These are phyloP conservation scores for Chalciporus sphaerocephalus DNA, from an alignment of 768 basidiomycete genomes.

Conservation along the genomic window DNA sequence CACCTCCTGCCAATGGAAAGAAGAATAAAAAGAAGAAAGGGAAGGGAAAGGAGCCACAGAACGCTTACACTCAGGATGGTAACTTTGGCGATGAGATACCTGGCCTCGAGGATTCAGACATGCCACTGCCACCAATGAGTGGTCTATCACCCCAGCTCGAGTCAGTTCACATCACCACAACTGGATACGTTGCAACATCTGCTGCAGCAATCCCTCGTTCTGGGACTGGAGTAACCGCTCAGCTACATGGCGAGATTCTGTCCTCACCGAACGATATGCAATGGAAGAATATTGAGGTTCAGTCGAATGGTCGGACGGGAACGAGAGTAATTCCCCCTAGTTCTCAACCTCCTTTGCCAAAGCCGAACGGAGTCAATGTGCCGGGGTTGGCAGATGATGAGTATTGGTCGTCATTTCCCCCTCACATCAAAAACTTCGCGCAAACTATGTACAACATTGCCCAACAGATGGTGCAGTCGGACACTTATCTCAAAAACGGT, in stretches of 20 bases:
- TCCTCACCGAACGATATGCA: slow-evolving; percentile 61
- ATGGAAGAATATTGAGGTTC: slow-evolving; percentile 37
- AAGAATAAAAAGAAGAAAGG: slow-evolving; percentile 46
- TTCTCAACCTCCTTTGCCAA: slow-evolving; percentile 20
- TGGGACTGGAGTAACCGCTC: slow-evolving; percentile 30
- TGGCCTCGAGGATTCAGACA: slow-evolving; percentile 20
- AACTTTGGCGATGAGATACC: slow-evolving; percentile 24
- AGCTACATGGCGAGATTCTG: slow-evolving; percentile 55
- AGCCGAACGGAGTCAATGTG: slow-evolving; percentile 20
- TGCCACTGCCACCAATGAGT: slow-evolving; percentile 21
- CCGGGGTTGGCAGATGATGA: slow-evolving; percentile 46
- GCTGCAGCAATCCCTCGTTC: slow-evolving; percentile 30
- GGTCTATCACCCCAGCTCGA: slow-evolving; percentile 47
- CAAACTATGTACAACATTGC: slow-evolving; percentile 66
- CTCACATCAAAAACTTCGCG: slow-evolving; percentile 65
- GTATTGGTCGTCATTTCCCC: slow-evolving; percentile 67
- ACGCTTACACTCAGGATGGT: slow-evolving; percentile 5
- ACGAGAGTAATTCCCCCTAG: slow-evolving; percentile 18
- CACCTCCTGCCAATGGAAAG: slow-evolving; percentile 25
- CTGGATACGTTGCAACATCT: slow-evolving; percentile 39
- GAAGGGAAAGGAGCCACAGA: slow-evolving; percentile 33
- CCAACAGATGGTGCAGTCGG: slow-evolving; percentile 57
- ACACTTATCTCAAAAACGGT: slow-evolving; percentile 35
- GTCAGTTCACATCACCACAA: slow-evolving; percentile 45
- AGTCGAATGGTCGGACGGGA: slow-evolving; percentile 25